These are phyloP conservation scores for Rhodotorula sp. DNA, from an alignment of 1,284 basidiomycete species.

Conservation along the genomic window DNA sequence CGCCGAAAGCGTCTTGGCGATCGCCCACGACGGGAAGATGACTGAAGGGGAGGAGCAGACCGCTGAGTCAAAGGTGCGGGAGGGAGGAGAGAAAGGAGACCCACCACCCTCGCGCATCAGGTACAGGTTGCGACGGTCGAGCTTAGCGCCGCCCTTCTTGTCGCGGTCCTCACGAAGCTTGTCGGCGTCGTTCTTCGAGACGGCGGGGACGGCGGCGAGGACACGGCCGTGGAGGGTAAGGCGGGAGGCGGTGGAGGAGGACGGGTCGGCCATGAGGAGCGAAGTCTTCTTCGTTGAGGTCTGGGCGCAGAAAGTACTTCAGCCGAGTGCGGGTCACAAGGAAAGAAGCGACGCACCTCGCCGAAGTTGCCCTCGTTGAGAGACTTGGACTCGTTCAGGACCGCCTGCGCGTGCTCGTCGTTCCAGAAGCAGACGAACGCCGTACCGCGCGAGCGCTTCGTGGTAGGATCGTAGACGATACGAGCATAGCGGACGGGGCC, in stretches of 20 bases:
- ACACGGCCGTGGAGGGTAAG: constrained; percentile 91
- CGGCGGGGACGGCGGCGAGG: constrained; percentile 84
- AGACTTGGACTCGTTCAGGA: constrained; percentile 72
- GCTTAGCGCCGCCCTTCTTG: constrained; percentile 73
- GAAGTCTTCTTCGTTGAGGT: constrained; percentile 55
- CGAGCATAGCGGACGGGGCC: constrained; percentile 92
- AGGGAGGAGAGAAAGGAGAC: background rate
- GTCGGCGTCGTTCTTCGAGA: constrained; percentile 82
- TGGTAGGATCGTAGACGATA: constrained; percentile 81
- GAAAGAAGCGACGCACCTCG: constrained; percentile 42
- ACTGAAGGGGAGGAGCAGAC: constrained; percentile 57
- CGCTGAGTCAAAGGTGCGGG: background rate
- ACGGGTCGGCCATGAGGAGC: constrained; percentile 92
- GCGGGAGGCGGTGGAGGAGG: constrained; percentile 75
- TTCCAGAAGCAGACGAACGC: constrained; percentile 99
- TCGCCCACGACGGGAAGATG: constrained; percentile 80
- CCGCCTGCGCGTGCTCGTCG: constrained; percentile 81
- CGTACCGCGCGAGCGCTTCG: constrained; percentile 85
- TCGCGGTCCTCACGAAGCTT: constrained; percentile 85
- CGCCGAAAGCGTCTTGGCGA: constrained; percentile 66
- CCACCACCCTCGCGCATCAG: constrained; percentile 81
- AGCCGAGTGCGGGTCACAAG: background rate
- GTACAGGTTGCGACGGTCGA: constrained; percentile 95
- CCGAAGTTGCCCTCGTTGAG: constrained; percentile 50
- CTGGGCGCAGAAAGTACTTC: background rate